Evolutionary conservation across 2,329 filamentous ascomycete genomes (phyloP).

Genomic region (Eurotiales sp.): DNA sequence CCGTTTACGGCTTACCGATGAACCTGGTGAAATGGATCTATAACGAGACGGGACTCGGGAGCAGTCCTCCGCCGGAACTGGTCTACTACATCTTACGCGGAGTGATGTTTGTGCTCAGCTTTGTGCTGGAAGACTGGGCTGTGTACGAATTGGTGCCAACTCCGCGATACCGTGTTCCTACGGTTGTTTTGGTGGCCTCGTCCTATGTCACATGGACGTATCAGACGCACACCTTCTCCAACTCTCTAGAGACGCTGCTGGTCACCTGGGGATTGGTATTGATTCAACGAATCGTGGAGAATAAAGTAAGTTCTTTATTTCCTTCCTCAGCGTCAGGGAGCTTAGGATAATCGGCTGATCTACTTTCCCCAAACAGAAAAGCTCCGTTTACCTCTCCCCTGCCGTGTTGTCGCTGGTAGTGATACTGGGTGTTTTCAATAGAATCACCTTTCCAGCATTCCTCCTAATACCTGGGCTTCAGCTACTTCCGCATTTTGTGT

Average conservation of each 20-base stretch:
- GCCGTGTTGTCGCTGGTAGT: constrained; percentile 73
- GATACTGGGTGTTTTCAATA: constrained; percentile 88
- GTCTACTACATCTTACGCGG: constrained; percentile 87
- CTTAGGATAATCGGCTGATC: constrained; percentile 6
- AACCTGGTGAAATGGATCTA: constrained; percentile 87
- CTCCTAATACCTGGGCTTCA: constrained; percentile 77
- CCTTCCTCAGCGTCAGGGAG: background rate
- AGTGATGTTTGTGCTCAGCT: constrained; percentile 91
- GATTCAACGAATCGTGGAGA: constrained; percentile 77
- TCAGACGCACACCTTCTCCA: constrained; percentile 97
- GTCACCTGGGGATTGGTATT: constrained; percentile 92
- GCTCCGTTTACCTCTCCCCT: constrained; percentile 71
- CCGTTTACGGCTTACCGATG: constrained; percentile 91
- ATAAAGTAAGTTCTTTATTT: constrained; percentile 55
- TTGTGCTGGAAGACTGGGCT: constrained; percentile 97
- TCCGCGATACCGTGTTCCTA: constrained; percentile 65
- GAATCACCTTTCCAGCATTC: constrained; percentile 95
- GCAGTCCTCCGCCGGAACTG: constrained; percentile 65
- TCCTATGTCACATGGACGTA: constrained; percentile 99
- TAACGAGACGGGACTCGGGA: constrained; percentile 75
- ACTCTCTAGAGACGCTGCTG: constrained; percentile 89
- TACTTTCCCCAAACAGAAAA: constrained; percentile 51
- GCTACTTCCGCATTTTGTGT: constrained; percentile 78
- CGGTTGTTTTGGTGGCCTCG: constrained; percentile 81
- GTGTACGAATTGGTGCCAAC: constrained; percentile 84